These are phyloP conservation scores for Aspergillus fijiensis DNA, from an alignment of 2,329 filamentous ascomycete genomes.

Conservation along the genomic window DNA sequence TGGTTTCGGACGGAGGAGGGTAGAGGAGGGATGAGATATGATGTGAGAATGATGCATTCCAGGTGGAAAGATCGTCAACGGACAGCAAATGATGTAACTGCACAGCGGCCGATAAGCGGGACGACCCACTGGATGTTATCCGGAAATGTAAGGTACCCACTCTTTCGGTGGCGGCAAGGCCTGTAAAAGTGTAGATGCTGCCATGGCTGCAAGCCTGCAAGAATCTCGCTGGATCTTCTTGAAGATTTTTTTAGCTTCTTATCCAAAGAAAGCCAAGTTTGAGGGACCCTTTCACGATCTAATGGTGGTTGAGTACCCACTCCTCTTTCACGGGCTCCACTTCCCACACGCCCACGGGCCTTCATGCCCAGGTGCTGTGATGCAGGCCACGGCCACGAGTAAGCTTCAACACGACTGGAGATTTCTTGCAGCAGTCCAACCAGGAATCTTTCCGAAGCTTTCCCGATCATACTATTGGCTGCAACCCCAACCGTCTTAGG, in stretches of 20 bases:
- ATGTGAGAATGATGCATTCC: conserved; percentile 10
- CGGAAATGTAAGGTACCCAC: background rate
- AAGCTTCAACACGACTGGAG: conserved; percentile 9
- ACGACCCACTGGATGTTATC: conserved; percentile 1
- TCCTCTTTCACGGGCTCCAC: background rate
- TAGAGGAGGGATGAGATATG: background rate
- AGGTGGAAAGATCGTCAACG: conserved; percentile 2
- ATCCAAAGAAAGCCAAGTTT: background rate
- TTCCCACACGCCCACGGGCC: background rate
- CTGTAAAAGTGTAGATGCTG: conserved; percentile 1
- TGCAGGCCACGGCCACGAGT: conserved; percentile 9
- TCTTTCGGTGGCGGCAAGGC: conserved; percentile 2
- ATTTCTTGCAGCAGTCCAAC: conserved; percentile 3
- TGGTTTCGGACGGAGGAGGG: conserved; percentile 2
- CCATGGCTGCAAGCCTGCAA: background rate
- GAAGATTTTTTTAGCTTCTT: conserved; percentile 2
- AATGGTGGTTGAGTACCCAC: background rate
- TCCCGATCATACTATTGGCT: conserved; percentile 3
- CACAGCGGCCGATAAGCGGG: conserved; percentile 2
- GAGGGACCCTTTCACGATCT: background rate
- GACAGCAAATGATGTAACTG: conserved; percentile 5
- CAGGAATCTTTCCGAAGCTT: background rate
- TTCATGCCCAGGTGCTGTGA: conserved; percentile 1
- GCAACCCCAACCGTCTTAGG: background rate
- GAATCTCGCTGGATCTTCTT: background rate